phyloP scores from a whole-genome alignment of 352 stramenopile genomes.

The Pythium phragmitis region DNA sequence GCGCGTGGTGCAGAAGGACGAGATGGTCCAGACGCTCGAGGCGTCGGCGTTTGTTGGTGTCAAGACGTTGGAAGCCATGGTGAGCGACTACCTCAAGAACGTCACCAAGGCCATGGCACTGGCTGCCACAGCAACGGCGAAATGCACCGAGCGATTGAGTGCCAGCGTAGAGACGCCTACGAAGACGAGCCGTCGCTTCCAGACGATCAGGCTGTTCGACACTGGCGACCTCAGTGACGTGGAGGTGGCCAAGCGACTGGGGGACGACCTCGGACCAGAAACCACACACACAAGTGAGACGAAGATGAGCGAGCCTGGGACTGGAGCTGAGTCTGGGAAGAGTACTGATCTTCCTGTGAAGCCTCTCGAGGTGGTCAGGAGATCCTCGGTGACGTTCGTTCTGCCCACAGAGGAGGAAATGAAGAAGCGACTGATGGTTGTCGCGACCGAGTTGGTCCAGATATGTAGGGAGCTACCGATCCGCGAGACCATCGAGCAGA shows the following conservation, averaged over 20 bases:
- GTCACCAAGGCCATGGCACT: slow-evolving; percentile 19
- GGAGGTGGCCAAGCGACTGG: slow-evolving; percentile 9
- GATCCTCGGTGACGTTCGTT: background rate
- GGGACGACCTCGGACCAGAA: background rate
- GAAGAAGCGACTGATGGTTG: background rate
- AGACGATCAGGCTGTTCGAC: slow-evolving; percentile 7
- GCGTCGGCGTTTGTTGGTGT: slow-evolving; percentile 40
- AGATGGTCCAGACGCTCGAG: slow-evolving; percentile 34
- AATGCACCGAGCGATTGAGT: background rate
- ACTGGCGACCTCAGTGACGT: background rate
- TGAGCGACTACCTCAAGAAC: slow-evolving; percentile 49
- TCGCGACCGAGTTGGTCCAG: background rate
- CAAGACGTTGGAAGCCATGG: slow-evolving; percentile 64
- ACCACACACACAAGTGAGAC: slow-evolving; percentile 8
- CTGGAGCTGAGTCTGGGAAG: background rate
- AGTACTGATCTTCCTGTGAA: background rate
- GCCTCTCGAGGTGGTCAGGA: background rate
- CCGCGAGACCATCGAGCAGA: background rate
- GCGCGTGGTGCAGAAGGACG: slow-evolving; percentile 32
- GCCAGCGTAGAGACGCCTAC: too few species aligned
- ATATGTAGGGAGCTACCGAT: background rate
- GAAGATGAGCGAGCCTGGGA: slow-evolving; percentile 1
- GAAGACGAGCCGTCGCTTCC: background rate
- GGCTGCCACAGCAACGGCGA: background rate
- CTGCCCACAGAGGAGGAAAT: background rate